phyloP scores from a whole-genome alignment of 140 eudicot genomes.

The Flaveria floridana region DNA sequence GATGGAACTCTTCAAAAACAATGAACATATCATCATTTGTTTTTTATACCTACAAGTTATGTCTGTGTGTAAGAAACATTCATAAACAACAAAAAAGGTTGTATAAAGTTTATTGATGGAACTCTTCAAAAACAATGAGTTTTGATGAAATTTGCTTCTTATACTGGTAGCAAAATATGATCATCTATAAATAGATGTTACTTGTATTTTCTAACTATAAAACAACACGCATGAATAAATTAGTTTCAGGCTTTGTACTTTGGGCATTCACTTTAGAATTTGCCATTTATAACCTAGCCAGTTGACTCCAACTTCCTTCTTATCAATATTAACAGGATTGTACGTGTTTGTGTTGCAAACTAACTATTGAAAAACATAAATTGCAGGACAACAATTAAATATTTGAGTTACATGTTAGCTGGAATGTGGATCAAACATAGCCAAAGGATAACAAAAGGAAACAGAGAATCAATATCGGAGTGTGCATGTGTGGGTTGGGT shows the following conservation, averaged over 20 bases:
- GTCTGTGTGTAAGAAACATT: background rate
- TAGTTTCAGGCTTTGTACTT: background rate
- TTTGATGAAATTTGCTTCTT: background rate
- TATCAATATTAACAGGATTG: background rate
- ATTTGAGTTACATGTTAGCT: too few relatives aligned
- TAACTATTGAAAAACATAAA: too few relatives aligned
- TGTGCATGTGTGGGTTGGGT: too few relatives aligned
- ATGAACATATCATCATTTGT: too few relatives aligned
- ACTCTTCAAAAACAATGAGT: background rate
- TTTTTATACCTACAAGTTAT: background rate
- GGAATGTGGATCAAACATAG: too few relatives aligned
- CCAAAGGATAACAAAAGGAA: too few relatives aligned
- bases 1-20: too few relatives aligned
- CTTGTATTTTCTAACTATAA: background rate
- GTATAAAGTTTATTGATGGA: background rate
- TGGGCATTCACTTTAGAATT: background rate
- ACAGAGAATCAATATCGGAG: too few relatives aligned
- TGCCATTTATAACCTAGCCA: too few relatives aligned
- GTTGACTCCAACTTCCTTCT: background rate
- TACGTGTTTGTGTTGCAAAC: background rate
- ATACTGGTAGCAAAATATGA: background rate
- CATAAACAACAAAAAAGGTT: background rate
- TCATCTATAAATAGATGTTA: background rate
- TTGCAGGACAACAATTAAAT: too few relatives aligned
- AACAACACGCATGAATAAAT: too few relatives aligned